A percentile compares a stretch with the other conserved stretches of the same genome.
Evolutionary conservation across 345 rosid genomes (phyloP).

Genomic region (Brassica nigra): DNA sequence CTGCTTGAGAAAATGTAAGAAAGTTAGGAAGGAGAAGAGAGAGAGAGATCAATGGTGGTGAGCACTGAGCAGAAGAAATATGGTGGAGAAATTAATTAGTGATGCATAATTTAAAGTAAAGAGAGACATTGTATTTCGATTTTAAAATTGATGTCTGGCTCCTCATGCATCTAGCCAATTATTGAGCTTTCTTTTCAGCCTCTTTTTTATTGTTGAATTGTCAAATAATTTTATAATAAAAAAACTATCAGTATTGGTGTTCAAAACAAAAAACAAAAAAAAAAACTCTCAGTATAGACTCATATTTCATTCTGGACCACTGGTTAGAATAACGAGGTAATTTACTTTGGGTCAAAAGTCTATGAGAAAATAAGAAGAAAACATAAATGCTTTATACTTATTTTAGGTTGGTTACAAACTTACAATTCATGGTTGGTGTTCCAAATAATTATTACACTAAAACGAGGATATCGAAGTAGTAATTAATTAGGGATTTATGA

Average conservation of each 20-base stretch:
- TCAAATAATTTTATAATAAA: background rate
- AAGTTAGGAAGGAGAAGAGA: background rate
- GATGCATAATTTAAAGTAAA: constrained; percentile 25
- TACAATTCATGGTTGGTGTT: constrained; percentile 18
- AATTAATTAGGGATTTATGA: constrained; percentile 12
- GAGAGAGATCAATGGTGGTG: constrained; percentile 14
- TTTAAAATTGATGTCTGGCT: constrained; percentile 31
- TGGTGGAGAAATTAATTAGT: constrained; percentile 23
- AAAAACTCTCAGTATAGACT: background rate
- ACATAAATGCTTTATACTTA: background rate
- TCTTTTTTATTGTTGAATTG: constrained; percentile 26
- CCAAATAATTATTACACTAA: background rate
- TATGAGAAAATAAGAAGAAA: background rate
- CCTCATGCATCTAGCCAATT: constrained; percentile 39
- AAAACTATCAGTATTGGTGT: too few species aligned
- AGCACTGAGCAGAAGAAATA: constrained; percentile 13
- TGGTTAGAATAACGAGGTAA: background rate
- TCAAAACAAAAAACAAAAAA: too few species aligned
- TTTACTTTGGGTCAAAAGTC: background rate
- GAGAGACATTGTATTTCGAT: constrained; percentile 28
- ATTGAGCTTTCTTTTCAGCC: constrained; percentile 33
- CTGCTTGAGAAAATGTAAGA: constrained; percentile 15
- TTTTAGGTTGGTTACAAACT: background rate
- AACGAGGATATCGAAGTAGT: background rate
- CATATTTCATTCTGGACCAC: background rate